phyloP scores from a whole-genome alignment of 2,329 filamentous ascomycete species.

The Sporothrix pallida region DNA sequence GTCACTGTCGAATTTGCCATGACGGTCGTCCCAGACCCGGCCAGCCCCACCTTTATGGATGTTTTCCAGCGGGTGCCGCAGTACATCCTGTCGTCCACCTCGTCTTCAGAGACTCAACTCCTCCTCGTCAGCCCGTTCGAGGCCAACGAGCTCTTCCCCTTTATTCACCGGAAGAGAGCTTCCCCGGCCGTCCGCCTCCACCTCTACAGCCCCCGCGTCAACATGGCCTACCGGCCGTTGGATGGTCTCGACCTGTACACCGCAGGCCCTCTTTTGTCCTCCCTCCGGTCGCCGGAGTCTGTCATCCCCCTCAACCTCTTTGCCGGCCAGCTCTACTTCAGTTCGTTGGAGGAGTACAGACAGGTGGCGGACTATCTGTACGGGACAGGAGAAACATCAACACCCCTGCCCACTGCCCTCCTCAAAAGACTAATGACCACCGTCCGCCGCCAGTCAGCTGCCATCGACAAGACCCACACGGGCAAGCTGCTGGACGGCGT shows the following conservation, averaged over 20 bases:
- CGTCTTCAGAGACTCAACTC: constrained; percentile 40
- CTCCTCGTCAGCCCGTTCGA: constrained; percentile 67
- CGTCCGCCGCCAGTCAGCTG: constrained; percentile 48
- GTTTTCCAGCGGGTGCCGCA: constrained; percentile 59
- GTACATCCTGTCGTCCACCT: constrained; percentile 55
- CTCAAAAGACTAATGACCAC: constrained; percentile 46
- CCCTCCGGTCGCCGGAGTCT: constrained; percentile 40
- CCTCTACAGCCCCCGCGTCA: constrained; percentile 57
- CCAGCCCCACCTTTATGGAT: constrained; percentile 7
- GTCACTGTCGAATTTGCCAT: constrained; percentile 58
- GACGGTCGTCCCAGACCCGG: constrained; percentile 48
- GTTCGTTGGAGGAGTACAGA: constrained; percentile 59
- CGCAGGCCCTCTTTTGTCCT: constrained; percentile 41
- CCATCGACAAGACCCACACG: constrained; percentile 51
- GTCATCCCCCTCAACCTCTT: constrained; percentile 66
- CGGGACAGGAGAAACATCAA: no score
- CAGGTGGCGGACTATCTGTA: constrained; percentile 56
- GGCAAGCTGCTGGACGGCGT: constrained; percentile 56
- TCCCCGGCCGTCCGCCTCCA: constrained; percentile 51
- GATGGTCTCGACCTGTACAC: constrained; percentile 55
- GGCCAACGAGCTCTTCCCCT: constrained; percentile 56
- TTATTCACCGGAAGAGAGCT: constrained; percentile 43
- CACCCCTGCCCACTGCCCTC: constrained; percentile 47
- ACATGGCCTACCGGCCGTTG: constrained; percentile 47
- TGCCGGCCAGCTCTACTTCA: constrained; percentile 69